A percentile compares a stretch with the other conserved stretches of the same genome.
These are phyloP conservation scores for Eutrema yunnanense DNA, from an alignment of 345 rosid genomes.

Conservation along the genomic window DNA sequence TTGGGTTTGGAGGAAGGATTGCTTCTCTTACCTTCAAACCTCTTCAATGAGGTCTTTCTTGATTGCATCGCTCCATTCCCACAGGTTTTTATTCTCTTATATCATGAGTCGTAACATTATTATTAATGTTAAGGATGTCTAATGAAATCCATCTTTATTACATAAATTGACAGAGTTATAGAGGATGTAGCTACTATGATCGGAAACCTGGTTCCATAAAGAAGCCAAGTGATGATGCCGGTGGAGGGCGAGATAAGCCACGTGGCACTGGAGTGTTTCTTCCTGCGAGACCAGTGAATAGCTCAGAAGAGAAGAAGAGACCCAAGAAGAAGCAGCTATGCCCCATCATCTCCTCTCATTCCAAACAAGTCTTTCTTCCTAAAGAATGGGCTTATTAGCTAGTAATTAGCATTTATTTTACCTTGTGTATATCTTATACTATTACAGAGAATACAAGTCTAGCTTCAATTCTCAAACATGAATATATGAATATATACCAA, in stretches of 20 bases:
- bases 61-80: constrained; percentile 19
- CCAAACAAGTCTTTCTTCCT: constrained; percentile 27
- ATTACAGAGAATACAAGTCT: not conserved
- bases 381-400: constrained; percentile 31
- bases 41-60: constrained; percentile 28
- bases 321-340: constrained; percentile 13
- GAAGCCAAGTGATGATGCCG: not conserved
- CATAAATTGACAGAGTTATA: constrained; percentile 2
- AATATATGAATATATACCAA: not conserved
- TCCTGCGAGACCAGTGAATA: constrained; percentile 18
- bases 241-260: constrained; percentile 4
- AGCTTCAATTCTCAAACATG: not conserved
- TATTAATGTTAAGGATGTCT: not conserved
- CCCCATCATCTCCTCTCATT: constrained; percentile 11
- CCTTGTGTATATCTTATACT: constrained; percentile 7
- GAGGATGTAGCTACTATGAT: not conserved
- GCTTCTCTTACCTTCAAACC: constrained; percentile 28
- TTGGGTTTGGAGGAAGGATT: constrained; percentile 24
- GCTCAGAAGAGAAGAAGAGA: constrained; percentile 7
- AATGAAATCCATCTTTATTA: not conserved
- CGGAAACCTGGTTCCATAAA: not conserved
- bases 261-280: constrained; percentile 32
- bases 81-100: constrained; percentile 5
- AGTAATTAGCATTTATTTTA: not conserved
- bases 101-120: not conserved